Conservation (phyloP, 2,329 filamentous ascomycete species). For the Trichoderma citrinoviride region DNA sequence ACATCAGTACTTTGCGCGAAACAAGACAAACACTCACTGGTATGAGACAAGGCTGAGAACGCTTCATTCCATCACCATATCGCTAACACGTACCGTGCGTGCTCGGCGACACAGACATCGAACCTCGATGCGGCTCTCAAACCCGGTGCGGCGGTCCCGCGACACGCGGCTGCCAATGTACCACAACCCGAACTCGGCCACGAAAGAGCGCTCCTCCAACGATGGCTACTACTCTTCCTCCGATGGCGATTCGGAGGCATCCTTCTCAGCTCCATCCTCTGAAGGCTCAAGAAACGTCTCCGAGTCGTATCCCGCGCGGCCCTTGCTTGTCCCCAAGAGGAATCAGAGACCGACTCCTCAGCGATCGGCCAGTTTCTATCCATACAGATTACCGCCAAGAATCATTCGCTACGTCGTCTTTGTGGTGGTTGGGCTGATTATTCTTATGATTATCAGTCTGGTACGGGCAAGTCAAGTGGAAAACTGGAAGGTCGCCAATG, state of each 20-base stretch:
- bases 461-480: conserved; percentile 71
- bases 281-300: conserved; percentile 56
- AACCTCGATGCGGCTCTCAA: conserved; percentile 49
- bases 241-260: conserved; percentile 45
- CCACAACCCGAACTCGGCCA: conserved; percentile 42
- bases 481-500: conserved; percentile 60
- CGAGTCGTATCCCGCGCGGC: conserved; percentile 42
- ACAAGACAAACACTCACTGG: neutral
- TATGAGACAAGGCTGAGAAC: neutral
- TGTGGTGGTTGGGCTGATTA: conserved; percentile 63
- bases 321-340: conserved; percentile 46
- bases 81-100: neutral
- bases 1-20: neutral
- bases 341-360: conserved; percentile 26
- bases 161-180: conserved; percentile 52
- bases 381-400: conserved; percentile 66
- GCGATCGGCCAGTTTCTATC: conserved; percentile 30
- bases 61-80: neutral
- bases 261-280: conserved; percentile 45
- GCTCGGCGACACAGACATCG: neutral
- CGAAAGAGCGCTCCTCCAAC: conserved; percentile 53
- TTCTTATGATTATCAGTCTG: conserved; percentile 75
- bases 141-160: conserved; percentile 48
- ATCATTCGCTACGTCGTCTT: conserved; percentile 78
- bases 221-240: conserved; percentile 49